These are phyloP conservation scores for Talaromyces sp. DNA, from an alignment of 2,329 filamentous ascomycete genomes.

Conservation along the genomic window DNA sequence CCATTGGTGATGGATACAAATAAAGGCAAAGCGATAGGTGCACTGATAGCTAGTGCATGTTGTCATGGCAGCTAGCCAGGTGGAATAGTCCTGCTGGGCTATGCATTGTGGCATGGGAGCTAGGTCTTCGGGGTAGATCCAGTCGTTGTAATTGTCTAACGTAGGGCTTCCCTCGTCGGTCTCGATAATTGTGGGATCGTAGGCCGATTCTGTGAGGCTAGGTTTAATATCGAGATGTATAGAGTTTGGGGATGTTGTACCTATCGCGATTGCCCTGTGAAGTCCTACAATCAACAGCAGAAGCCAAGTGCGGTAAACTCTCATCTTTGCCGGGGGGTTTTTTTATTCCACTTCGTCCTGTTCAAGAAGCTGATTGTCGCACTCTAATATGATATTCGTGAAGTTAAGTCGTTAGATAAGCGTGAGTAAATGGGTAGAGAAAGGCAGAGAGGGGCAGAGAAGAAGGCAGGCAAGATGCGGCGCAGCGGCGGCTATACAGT, in stretches of 20 bases:
- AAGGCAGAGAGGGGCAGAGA: not conserved
- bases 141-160: not conserved
- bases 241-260: not conserved
- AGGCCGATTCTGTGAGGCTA: not conserved
- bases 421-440: not conserved
- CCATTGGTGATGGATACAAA: slow-evolving; percentile 1
- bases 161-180: not conserved
- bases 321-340: not conserved
- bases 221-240: not conserved
- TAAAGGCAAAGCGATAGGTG: not conserved
- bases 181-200: not conserved
- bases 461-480: not conserved
- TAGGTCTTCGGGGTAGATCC: slow-evolving; percentile 1
- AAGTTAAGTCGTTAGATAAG: not conserved
- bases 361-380: not conserved
- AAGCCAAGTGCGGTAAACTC: not conserved
- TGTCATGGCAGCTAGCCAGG: slow-evolving; percentile 2
- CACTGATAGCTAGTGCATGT: not conserved
- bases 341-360: not conserved
- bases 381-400: too few relatives aligned
- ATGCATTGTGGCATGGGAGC: slow-evolving; percentile 6
- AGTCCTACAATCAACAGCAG: not conserved
- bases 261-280: not conserved
- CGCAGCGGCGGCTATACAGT: not conserved
- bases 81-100: not conserved